These are phyloP conservation scores for Mimosa pudica DNA, from an alignment of 306 rosid genomes.

Conservation along the genomic window DNA sequence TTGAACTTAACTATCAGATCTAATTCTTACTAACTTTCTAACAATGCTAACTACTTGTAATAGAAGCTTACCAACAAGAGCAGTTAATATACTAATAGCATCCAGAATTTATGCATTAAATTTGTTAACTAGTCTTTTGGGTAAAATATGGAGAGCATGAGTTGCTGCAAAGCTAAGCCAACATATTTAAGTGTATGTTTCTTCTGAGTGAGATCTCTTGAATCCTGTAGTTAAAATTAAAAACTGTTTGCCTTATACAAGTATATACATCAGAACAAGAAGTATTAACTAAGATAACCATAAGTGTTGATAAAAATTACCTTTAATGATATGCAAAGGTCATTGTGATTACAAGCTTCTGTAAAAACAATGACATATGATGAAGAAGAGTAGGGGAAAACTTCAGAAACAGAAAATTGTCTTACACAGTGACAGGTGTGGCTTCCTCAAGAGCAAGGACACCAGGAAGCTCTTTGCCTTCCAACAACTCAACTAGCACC, in stretches of 20 bases:
- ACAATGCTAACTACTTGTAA: background rate
- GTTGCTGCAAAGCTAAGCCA: background rate
- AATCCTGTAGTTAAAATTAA: background rate
- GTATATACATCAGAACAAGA: background rate
- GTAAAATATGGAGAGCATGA: background rate
- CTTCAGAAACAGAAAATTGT: constrained; percentile 38
- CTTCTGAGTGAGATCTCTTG: background rate
- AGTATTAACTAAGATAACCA: background rate
- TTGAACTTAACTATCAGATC: background rate
- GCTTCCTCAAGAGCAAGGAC: constrained; percentile 98
- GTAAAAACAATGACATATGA: constrained; percentile 34
- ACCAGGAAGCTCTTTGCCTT: constrained; percentile 98
- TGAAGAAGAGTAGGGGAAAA: constrained; percentile 29
- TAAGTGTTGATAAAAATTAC: background rate
- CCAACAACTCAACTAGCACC: constrained; percentile 99
- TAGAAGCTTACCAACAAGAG: background rate
- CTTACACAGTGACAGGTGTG: constrained; percentile 72
- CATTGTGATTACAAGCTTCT: constrained; percentile 44
- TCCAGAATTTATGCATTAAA: background rate
- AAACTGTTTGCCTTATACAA: background rate
- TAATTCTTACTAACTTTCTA: background rate
- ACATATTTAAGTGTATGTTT: background rate
- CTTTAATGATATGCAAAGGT: background rate
- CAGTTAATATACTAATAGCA: background rate
- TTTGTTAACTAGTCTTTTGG: background rate